These are phyloP conservation scores for Candida odintsovae DNA, from an alignment of 805 yeast genomes.

Conservation along the genomic window DNA sequence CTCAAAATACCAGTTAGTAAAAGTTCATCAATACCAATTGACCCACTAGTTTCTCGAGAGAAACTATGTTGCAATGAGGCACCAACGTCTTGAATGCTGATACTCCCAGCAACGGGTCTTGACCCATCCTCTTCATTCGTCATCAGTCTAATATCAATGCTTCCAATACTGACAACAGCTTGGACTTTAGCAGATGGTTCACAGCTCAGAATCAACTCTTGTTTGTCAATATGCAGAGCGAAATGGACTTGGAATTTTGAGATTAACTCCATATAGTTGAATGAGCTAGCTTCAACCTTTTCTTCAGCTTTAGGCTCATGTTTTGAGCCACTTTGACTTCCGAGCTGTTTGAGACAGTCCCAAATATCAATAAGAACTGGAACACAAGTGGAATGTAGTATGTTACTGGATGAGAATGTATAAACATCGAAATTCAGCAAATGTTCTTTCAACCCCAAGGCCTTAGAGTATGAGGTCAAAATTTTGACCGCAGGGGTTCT, in stretches of 20 bases:
- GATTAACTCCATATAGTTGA: constrained; percentile 41
- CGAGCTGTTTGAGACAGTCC: constrained; percentile 41
- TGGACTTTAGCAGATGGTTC: constrained; percentile 92
- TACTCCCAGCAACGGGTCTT: constrained; percentile 37
- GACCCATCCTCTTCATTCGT: constrained; percentile 39
- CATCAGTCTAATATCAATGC: constrained; percentile 53
- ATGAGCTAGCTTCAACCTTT: constrained; percentile 6
- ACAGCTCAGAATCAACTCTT: constrained; percentile 75
- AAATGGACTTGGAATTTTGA: constrained; percentile 55
- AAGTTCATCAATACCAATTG: constrained; percentile 43
- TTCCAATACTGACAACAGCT: constrained; percentile 71
- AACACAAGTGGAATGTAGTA: constrained; percentile 65
- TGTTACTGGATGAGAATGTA: constrained; percentile 68
- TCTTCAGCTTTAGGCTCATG: background rate
- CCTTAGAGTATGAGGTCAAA: constrained; percentile 46
- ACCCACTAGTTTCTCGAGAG: constrained; percentile 84
- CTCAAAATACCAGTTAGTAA: constrained; percentile 44
- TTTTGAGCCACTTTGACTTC: constrained; percentile 25
- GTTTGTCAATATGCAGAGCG: constrained; percentile 63
- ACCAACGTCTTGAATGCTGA: constrained; percentile 48
- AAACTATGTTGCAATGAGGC: constrained; percentile 85
- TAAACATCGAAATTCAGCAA: constrained; percentile 44
- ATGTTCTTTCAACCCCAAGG: constrained; percentile 35
- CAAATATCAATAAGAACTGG: constrained; percentile 65
- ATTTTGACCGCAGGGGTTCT: constrained; percentile 73